Evolutionary conservation across 208 protist genomes (phyloP), one percentile per base, ranked within the genome.

Genomic region (Leishmania arabica): DNA sequence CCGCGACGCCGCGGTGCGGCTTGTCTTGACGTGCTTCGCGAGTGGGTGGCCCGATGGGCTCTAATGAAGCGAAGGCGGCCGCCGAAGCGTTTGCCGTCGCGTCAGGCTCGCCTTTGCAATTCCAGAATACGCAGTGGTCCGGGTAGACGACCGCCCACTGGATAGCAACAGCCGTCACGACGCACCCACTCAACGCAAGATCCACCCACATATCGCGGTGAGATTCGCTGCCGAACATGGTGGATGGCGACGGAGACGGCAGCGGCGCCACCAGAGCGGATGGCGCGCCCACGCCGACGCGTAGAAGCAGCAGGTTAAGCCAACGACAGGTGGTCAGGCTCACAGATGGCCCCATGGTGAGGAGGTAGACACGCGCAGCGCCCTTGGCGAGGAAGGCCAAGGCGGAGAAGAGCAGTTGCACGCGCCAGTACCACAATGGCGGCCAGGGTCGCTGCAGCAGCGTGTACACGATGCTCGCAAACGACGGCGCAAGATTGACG

Each of bases 371-470:
- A 9, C 73, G 82, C 9, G 54, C 65, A 40, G 86, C 62, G 40
- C 84, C 78, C 76, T 93, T 93, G 17, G 45, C 62, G 34, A 90
- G 47, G 21, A 90, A 79, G 34, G 78, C 81, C 1, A 79, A n/a
- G 40, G 83, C 84, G 42, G 77, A 75, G 71, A 76, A 84, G 45
- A 85, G 21, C 19, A 86, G 78, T 34, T 77, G 69, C 34, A 51
- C 56, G 4, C 81, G 47, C 73, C 83, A 88, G 81, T 86, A 91
- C 53, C 51, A 54, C 51, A 53, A 54, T 42, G 79, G 83, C 42
- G 88, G 83, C 90, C 87, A 90, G 0, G 90, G 90, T 5, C 83
- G 80, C 45, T 69, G 82, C 75, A 88, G 69, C 68, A 89, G 82
- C 21, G 69, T 83, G 82, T 89, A 89, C 11, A 84, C 69, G 21